Conservation (phyloP, 2,329 filamentous ascomycete species). For the Colletotrichum ledebouriae region DNA sequence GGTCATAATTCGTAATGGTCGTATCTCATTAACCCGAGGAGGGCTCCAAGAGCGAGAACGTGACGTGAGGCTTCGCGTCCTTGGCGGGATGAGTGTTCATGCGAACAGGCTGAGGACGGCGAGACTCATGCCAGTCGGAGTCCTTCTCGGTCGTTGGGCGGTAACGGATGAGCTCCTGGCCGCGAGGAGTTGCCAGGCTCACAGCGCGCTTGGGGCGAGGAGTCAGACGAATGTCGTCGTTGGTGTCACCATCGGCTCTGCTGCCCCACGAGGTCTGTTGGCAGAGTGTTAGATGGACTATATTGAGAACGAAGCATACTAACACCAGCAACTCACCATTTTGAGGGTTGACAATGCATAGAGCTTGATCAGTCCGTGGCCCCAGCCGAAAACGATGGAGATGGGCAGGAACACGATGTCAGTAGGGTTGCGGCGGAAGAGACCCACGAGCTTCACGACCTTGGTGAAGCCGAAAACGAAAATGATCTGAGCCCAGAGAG, state of each 20-base stretch:
- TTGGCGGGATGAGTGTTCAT: conserved; percentile 40
- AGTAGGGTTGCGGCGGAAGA: conserved; percentile 86
- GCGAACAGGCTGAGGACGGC: conserved; percentile 37
- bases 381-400: conserved; percentile 92
- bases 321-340: conserved; percentile 72
- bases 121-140: conserved; percentile 41
- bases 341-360: conserved; percentile 87
- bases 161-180: conserved; percentile 60
- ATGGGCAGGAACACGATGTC: conserved; percentile 85
- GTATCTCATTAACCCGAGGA: conserved; percentile 27
- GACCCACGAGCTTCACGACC: conserved; percentile 88
- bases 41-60: conserved; percentile 36
- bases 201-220: conserved; percentile 58
- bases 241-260: conserved; percentile 88
- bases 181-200: conserved; percentile 58
- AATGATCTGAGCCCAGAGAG: conserved; percentile 72
- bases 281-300: conserved; percentile 15
- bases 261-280: conserved; percentile 93
- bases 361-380: conserved; percentile 92
- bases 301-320: background rate
- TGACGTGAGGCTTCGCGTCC: conserved; percentile 39
- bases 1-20: conserved; percentile 39
- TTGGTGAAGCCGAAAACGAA: conserved; percentile 90
- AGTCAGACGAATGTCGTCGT: conserved; percentile 79
- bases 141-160: conserved; percentile 52